A percentile compares a stretch with the other conserved stretches of the same genome.
These are phyloP conservation scores for Pseudocercospora musae DNA, from an alignment of 2,329 filamentous ascomycete species.

Conservation along the genomic window DNA sequence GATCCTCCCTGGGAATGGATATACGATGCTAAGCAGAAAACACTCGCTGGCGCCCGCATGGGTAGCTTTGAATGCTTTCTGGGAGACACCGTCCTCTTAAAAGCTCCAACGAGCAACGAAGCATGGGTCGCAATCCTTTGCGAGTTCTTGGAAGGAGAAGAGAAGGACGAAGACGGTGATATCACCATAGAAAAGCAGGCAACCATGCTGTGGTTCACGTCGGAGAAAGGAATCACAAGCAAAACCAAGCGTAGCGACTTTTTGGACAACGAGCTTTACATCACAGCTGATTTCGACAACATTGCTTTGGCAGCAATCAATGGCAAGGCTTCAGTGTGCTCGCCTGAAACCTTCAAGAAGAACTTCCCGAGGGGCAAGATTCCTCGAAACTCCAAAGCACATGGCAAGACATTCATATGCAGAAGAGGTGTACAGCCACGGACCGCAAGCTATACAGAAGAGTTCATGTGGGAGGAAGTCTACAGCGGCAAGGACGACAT, in stretches of 20 bases:
- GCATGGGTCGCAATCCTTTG: conserved; percentile 90
- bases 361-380: conserved; percentile 73
- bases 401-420: conserved; percentile 85
- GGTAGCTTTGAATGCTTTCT: conserved; percentile 75
- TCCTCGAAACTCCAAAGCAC: conserved; percentile 67
- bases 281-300: conserved; percentile 80
- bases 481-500: conserved; percentile 69
- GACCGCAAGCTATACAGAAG: conserved; percentile 85
- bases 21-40: conserved; percentile 49
- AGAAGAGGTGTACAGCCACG: conserved; percentile 83
- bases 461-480: conserved; percentile 87
- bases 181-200: conserved; percentile 61
- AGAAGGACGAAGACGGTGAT: conserved; percentile 58
- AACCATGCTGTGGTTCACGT: conserved; percentile 94
- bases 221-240: conserved; percentile 82
- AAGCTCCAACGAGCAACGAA: conserved; percentile 77
- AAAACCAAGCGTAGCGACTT: conserved; percentile 77
- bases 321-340: conserved; percentile 79
- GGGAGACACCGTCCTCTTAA: conserved; percentile 81
- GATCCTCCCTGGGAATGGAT: conserved; percentile 53
- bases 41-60: conserved; percentile 77
- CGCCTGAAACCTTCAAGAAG: conserved; percentile 62
- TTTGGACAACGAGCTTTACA: conserved; percentile 80
- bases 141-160: conserved; percentile 70
- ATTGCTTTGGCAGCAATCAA: conserved; percentile 88